Evolutionary conservation across 1,284 basidiomycete genomes (phyloP).

Genomic region (Sutorius eximius): DNA sequence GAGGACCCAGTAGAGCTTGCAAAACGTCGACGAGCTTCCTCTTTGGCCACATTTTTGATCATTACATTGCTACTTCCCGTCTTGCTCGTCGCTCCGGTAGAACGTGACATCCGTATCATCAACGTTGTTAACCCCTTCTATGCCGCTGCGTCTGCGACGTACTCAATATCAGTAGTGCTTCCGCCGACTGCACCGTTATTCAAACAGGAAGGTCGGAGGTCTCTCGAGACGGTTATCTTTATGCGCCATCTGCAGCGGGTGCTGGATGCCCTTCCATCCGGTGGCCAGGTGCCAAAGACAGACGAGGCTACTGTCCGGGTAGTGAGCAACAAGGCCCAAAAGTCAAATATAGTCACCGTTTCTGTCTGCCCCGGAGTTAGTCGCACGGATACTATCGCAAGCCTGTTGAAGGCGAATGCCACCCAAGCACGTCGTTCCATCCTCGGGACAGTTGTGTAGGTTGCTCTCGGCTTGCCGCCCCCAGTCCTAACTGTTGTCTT

Average conservation of each 20-base stretch:
- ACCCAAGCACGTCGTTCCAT: constrained; percentile 36
- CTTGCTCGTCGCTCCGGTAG: constrained; percentile 74
- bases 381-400: constrained; percentile 61
- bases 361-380: constrained; percentile 74
- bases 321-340: constrained; percentile 49
- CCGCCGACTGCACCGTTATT: constrained; percentile 41
- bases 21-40: constrained; percentile 43
- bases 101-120: constrained; percentile 82
- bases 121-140: constrained; percentile 84
- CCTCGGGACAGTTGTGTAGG: constrained; percentile 47
- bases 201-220: constrained; percentile 60
- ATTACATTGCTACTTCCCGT: constrained; percentile 75
- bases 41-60: constrained; percentile 75
- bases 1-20: constrained; percentile 28
- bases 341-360: constrained; percentile 70
- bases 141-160: constrained; percentile 63
- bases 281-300: constrained; percentile 55
- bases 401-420: constrained; percentile 52
- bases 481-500: constrained; percentile 8
- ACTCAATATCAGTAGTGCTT: constrained; percentile 33
- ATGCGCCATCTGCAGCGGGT: constrained; percentile 76
- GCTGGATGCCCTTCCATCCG: constrained; percentile 68
- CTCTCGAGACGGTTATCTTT: constrained; percentile 62
- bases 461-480: constrained; percentile 13
- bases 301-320: constrained; percentile 47